These are phyloP conservation scores for Colletotrichum sublineola DNA, from an alignment of 2,329 filamentous ascomycete species.

Conservation along the genomic window DNA sequence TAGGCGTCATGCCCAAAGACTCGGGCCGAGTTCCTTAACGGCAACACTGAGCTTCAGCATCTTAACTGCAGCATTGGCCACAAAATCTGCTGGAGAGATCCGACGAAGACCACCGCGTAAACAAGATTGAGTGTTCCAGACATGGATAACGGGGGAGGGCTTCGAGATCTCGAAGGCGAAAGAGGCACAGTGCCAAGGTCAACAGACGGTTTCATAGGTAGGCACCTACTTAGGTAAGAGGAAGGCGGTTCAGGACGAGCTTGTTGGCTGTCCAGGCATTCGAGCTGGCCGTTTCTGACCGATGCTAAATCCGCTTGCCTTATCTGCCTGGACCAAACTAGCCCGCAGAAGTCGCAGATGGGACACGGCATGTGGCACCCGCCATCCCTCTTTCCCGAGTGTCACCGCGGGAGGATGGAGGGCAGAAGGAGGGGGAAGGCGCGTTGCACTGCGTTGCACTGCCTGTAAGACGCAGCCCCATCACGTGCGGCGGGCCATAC, in stretches of 20 bases:
- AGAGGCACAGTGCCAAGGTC: neutral
- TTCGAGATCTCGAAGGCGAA: constrained; percentile 14
- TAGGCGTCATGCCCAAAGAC: neutral
- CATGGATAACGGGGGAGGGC: neutral
- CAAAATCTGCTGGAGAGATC: constrained; percentile 45
- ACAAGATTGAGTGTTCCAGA: constrained; percentile 27
- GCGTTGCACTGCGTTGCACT: neutral
- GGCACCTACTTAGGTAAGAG: neutral
- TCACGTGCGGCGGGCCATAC: neutral
- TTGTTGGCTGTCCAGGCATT: too few relatives aligned
- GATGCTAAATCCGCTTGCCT: neutral
- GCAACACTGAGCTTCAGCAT: constrained; percentile 8
- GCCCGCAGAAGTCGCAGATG: neutral
- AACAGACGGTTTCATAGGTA: neutral
- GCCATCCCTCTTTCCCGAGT: neutral
- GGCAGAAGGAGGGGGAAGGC: neutral
- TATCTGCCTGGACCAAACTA: neutral
- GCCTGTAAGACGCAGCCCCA: neutral
- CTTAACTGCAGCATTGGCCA: constrained; percentile 43
- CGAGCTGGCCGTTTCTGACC: too few relatives aligned
- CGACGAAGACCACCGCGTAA: constrained; percentile 42
- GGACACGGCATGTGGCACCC: neutral
- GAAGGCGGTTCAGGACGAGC: too few relatives aligned
- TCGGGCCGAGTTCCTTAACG: constrained; percentile 1
- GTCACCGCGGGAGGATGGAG: neutral